Percentiles rank a stretch among this genome's conserved stretches.
These are phyloP conservation scores for Platanthera guangdongensis DNA, from an alignment of 106 monocot species.

Conservation along the genomic window DNA sequence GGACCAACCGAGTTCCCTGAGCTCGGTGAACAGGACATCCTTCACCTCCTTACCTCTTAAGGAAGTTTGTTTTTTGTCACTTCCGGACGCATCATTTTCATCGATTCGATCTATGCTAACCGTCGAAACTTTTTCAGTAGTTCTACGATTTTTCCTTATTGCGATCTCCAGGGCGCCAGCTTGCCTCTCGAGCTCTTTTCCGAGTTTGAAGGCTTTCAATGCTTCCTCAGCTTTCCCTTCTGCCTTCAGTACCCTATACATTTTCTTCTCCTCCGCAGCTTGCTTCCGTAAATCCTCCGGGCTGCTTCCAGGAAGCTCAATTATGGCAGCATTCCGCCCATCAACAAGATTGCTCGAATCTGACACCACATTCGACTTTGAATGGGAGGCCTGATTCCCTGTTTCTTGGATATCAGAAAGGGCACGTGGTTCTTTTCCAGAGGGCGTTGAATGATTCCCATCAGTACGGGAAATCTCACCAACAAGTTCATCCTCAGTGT, in stretches of 20 bases:
- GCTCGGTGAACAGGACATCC: constrained; percentile 59
- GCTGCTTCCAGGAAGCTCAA: constrained; percentile 27
- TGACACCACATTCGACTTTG: constrained; percentile 26
- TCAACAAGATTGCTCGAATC: constrained; percentile 13
- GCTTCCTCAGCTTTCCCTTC: constrained; percentile 86
- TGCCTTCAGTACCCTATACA: constrained; percentile 57
- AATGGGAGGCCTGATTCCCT: constrained; percentile 18
- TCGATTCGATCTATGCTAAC: constrained; percentile 22
- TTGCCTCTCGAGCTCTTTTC: constrained; percentile 90
- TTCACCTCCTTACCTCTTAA: constrained; percentile 35
- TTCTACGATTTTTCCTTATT: constrained; percentile 63
- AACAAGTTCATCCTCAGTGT: constrained; percentile 49
- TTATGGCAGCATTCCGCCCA: neutral
- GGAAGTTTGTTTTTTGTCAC: constrained; percentile 19
- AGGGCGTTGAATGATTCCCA: constrained; percentile 22
- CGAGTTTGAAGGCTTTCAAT: constrained; percentile 71
- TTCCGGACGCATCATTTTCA: constrained; percentile 17
- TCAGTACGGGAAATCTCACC: constrained; percentile 40
- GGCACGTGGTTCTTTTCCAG: constrained; percentile 16
- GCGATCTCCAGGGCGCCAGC: constrained; percentile 63
- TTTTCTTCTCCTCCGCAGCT: constrained; percentile 82
- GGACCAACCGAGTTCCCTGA: constrained; percentile 86
- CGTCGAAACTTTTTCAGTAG: constrained; percentile 39
- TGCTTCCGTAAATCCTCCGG: constrained; percentile 76
- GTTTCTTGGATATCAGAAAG: constrained; percentile 14